Evolutionary conservation across 1,284 basidiomycete species (phyloP), one percentile per base, ranked within the genome.

Genomic region (Chiua sp.): DNA sequence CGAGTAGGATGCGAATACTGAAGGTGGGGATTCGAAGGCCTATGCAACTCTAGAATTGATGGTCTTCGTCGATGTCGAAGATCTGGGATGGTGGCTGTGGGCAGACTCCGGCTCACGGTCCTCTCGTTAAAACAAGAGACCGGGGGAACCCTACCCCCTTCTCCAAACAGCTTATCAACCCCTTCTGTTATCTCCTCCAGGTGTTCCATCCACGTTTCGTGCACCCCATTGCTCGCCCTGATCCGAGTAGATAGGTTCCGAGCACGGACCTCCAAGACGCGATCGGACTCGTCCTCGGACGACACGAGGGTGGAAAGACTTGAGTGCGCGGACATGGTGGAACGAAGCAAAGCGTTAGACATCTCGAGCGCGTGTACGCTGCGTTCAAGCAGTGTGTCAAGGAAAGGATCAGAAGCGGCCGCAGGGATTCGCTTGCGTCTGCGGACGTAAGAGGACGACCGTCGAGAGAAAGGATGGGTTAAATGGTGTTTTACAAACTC

Each of bases 341-440:
- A 86, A 67, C 90, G 87, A 42, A 93, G 78, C 22, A 93, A 78
- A 6, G 85, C 81, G 63, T 93, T 93, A 11, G 91, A 93, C 79
- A 92, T 86, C 71, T 93, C 92, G 12, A 93, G 79, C 6, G 92
- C 92, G 74, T 91, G 86, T 20, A 93, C 88, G 63, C 90, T 92
- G 62, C 91, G 84, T 63, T 86, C 89, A 5, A 93, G 80, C 18
- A 93, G 78, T n/a, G 87, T 82, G 73, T 92, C 91, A 26, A 93
- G 81, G 66, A 84, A 87, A 26, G 79, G 76, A 63, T 81, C 78
- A 26, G 68, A 67, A 6, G 69, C 49, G 54, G 55, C 53, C 23
- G 37, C 35, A 54, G 55, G 42, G 15, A 35, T 51, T 16, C 64
- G 68, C 53, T 66, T 71, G 55, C 68, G 72, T 50, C 65, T 70